Conservation (phyloP, 768 basidiomycete genomes). For the Boletus pseudo-olivaceus region DNA sequence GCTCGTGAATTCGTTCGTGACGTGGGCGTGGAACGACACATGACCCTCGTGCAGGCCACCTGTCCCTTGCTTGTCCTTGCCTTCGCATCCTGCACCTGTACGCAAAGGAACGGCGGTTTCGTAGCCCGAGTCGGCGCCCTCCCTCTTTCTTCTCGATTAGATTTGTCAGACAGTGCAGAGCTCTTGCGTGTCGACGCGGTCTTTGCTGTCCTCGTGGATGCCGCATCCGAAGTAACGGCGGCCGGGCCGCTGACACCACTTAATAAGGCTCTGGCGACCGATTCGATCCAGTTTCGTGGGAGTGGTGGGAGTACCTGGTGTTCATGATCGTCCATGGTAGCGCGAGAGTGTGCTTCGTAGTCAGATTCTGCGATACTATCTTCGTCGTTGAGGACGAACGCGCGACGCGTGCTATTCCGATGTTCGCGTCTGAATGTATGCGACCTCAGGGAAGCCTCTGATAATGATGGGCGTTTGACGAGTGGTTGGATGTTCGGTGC, state of each 20-base stretch:
- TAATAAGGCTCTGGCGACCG: constrained; percentile 63
- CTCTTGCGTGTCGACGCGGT: constrained; percentile 24
- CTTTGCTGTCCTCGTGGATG: constrained; percentile 19
- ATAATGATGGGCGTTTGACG: constrained; percentile 30
- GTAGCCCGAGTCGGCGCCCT: constrained; percentile 6
- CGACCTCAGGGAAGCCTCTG: constrained; percentile 34
- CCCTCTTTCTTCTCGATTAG: constrained; percentile 22
- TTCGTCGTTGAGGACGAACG: constrained; percentile 34
- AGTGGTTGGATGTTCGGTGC: constrained; percentile 42
- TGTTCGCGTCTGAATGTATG: constrained; percentile 18
- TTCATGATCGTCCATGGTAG: constrained; percentile 32
- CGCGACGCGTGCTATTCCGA: constrained; percentile 31
- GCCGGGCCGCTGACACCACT: constrained; percentile 43
- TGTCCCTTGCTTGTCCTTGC: constrained; percentile 27
- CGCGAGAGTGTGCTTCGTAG: constrained; percentile 21
- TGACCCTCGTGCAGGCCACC: constrained; percentile 53
- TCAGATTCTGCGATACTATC: constrained; percentile 23
- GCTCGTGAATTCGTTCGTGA: constrained; percentile 54
- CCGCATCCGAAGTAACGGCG: constrained; percentile 29
- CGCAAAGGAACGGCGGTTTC: constrained; percentile 34
- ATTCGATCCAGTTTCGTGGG: constrained; percentile 68
- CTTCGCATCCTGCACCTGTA: constrained; percentile 33
- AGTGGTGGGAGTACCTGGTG: constrained; percentile 46
- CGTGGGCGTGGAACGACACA: constrained; percentile 68
- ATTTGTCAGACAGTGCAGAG: constrained; percentile 23